A percentile compares a stretch with the other conserved stretches of the same genome.
Conservation (phyloP, 2,329 filamentous ascomycete species). For the Colletotrichum camelliae region DNA sequence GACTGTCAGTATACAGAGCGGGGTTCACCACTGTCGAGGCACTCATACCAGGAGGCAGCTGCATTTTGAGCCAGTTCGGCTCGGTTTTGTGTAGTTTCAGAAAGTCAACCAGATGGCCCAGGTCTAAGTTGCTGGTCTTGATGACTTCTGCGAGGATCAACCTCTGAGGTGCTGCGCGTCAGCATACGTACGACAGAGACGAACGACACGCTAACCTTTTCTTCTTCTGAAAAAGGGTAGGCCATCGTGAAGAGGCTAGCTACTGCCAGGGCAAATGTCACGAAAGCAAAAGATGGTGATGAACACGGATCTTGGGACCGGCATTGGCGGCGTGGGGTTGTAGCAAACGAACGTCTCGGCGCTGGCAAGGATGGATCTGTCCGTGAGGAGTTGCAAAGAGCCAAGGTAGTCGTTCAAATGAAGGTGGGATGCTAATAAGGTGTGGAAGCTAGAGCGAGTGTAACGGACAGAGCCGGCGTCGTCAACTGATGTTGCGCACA, state of each 20-base stretch:
- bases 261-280: neutral
- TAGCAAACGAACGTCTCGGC: conserved; percentile 10
- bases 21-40: neutral
- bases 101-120: conserved; percentile 51
- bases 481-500: neutral
- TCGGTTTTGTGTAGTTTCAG: conserved; percentile 41
- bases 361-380: neutral
- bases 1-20: conserved; percentile 8
- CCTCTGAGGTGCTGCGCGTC: conserved; percentile 43
- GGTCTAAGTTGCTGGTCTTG: conserved; percentile 58
- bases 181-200: neutral
- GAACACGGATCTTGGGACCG: neutral
- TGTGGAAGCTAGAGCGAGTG: neutral
- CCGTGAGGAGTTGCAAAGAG: neutral
- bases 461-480: neutral
- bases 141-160: conserved; percentile 64
- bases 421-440: neutral
- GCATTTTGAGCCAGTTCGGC: conserved; percentile 54
- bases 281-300: neutral
- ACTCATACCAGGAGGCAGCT: conserved; percentile 50
- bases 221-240: conserved; percentile 50
- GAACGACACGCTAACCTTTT: conserved; percentile 49
- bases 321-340: conserved; percentile 19
- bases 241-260: conserved; percentile 22
- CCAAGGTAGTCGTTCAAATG: neutral